Conservation (phyloP, 2,329 filamentous ascomycete genomes). For the Calonectria pteridis region DNA sequence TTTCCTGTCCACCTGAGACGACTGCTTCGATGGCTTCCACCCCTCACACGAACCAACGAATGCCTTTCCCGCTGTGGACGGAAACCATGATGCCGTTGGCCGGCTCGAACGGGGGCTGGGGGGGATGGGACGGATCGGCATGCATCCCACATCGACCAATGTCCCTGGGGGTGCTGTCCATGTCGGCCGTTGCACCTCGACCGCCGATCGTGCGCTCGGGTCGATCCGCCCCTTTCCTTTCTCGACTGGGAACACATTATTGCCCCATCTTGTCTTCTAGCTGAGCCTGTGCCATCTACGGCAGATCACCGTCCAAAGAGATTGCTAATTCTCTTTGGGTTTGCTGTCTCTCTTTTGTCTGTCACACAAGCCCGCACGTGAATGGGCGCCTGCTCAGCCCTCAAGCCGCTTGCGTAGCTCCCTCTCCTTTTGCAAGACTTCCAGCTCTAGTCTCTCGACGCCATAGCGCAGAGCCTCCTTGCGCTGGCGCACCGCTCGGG, state of each 20-base stretch:
- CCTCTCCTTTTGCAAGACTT: conserved; percentile 81
- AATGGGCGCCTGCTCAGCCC: conserved; percentile 34
- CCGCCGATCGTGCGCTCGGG: conserved; percentile 33
- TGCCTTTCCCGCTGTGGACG: not conserved
- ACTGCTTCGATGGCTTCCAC: not conserved
- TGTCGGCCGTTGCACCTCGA: conserved; percentile 23
- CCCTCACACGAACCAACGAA: not conserved
- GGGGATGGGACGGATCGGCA: conserved; percentile 25
- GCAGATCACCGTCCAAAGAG: conserved; percentile 5
- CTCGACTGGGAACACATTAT: conserved; percentile 12
- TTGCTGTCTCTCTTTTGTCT: conserved; percentile 5
- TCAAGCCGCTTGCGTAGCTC: conserved; percentile 67
- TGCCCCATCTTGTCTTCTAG: not conserved
- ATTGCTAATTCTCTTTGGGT: not conserved
- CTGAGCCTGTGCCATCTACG: not conserved
- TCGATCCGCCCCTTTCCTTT: conserved; percentile 27
- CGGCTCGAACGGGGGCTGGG: not conserved
- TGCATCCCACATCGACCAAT: conserved; percentile 1
- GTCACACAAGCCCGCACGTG: not conserved
- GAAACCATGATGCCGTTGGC: not conserved
- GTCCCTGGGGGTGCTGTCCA: conserved; percentile 13
- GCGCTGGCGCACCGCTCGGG: conserved; percentile 77
- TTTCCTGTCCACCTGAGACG: not conserved
- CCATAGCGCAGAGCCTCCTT: conserved; percentile 89
- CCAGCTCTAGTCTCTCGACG: conserved; percentile 86